These are phyloP conservation scores for Aotearoamyces nothofagi DNA, from an alignment of 2,329 filamentous ascomycete genomes.

Conservation along the genomic window DNA sequence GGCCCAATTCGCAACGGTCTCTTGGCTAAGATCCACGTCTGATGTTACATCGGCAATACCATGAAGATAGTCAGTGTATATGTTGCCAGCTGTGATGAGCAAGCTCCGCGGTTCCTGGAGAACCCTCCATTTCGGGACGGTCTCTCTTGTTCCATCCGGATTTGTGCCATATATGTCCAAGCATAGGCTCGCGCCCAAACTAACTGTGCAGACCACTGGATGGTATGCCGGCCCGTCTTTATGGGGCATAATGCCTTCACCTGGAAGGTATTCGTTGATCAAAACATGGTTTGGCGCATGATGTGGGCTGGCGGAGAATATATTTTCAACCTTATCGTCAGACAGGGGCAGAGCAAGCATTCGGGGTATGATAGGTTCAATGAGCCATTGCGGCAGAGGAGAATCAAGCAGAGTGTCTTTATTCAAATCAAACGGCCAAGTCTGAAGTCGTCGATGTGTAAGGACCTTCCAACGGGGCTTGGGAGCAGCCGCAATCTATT, in stretches of 20 bases:
- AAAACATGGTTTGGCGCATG: slow-evolving; percentile 73
- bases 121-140: slow-evolving; percentile 38
- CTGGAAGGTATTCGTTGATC: slow-evolving; percentile 80
- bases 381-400: slow-evolving; percentile 62
- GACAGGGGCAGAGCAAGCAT: slow-evolving; percentile 33
- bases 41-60: slow-evolving; percentile 53
- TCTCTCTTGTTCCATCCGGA: slow-evolving; percentile 40
- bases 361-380: slow-evolving; percentile 50
- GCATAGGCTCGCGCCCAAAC: slow-evolving; percentile 62
- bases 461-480: slow-evolving; percentile 76
- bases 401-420: slow-evolving; percentile 62
- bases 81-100: slow-evolving; percentile 51
- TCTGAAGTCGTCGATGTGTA: slow-evolving; percentile 78
- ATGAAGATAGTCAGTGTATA: slow-evolving; percentile 61
- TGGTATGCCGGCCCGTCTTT: slow-evolving; percentile 85
- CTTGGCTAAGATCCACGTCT: slow-evolving; percentile 47
- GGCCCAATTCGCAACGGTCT: slow-evolving; percentile 58
- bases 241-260: slow-evolving; percentile 93
- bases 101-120: slow-evolving; percentile 76
- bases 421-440: slow-evolving; percentile 73
- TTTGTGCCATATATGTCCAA: slow-evolving; percentile 59
- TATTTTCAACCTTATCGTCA: slow-evolving; percentile 19
- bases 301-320: slow-evolving; percentile 56
- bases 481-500: slow-evolving; percentile 44
- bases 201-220: slow-evolving; percentile 81